Base-by-base conservation (phyloP, 2,329 filamentous ascomycete species). In the Venturia aucupariae region DNA sequence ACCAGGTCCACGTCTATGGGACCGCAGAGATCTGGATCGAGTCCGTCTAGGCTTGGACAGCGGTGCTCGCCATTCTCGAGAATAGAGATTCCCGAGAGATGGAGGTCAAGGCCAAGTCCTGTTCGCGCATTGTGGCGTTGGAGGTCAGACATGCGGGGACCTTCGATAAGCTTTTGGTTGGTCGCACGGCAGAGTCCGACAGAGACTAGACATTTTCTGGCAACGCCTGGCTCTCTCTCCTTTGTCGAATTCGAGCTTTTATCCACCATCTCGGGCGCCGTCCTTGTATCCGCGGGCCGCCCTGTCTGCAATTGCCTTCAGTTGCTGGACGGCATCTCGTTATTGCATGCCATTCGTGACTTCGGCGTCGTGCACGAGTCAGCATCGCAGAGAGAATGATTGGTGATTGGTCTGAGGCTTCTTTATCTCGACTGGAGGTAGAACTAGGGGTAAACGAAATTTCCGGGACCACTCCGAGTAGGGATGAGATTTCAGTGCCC, bases 121-220 rank as follows among this genome's bases (percentile, higher is more conserved):
- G 10, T 51, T 22, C 3, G 46, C 48, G 24, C 27, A 55, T 55
- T n/a, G 51, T 55, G 51, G 51, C 51, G 51, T 35, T 30, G 15
- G n/a, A 30, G 4, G 13, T 15, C 22, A 13, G 2, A 22, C 5
- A 35, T 57, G 51, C 30, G 51, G 51, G 30, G 27, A 35, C 27
- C n/a, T 35, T 19, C 35, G 51, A 55, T 57, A 57, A 57, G 51
- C 51, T 57, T 35, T 30, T 57, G 51, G 8, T 35, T 57, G 51
- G 27, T 8, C n/a, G 51, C 32, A 8, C 51, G 51, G 51, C 51
- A 57, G 51, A 7, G 7, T 57, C 51, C 51, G 51, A 57, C 7
- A 6, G 0, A n/a, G 7, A 19, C 51, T 17, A 32, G 48, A 30
- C 3, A 13, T 7, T 32, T 54, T 54, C 32, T 10, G 30, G 30